Evolutionary conservation across 176 grass and related monocot species (phyloP).

Genomic region (Carex parvula): DNA sequence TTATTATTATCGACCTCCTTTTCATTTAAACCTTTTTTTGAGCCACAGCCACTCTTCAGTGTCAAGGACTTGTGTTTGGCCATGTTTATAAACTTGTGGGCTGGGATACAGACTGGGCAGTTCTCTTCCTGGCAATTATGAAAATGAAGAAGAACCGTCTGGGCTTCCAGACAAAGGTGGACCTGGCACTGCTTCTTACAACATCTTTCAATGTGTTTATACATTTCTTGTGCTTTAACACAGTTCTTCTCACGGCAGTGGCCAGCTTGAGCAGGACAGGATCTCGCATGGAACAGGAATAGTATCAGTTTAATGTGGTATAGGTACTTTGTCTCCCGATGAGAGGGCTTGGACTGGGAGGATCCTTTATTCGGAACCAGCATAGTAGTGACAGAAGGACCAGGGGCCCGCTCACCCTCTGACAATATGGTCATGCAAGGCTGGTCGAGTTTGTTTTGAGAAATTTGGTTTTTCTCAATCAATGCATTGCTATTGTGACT

Average conservation of each 20-base stretch:
- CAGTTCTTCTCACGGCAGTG: slow-evolving; percentile 69
- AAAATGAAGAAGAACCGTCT: slow-evolving; percentile 57
- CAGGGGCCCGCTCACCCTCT: slow-evolving; percentile 39
- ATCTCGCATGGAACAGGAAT: slow-evolving; percentile 71
- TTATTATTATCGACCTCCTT: neutral
- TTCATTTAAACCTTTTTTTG: slow-evolving; percentile 35
- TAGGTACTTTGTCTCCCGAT: slow-evolving; percentile 47
- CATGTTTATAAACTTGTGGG: slow-evolving; percentile 42
- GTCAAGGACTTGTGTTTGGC: slow-evolving; percentile 45
- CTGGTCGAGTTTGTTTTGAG: slow-evolving; percentile 55
- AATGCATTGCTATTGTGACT: slow-evolving; percentile 44
- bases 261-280: slow-evolving; percentile 59
- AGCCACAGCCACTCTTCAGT: slow-evolving; percentile 29
- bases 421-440: slow-evolving; percentile 48
- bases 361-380: slow-evolving; percentile 20
- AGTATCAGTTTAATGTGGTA: slow-evolving; percentile 77
- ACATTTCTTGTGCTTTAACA: slow-evolving; percentile 58
- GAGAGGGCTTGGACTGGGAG: slow-evolving; percentile 30
- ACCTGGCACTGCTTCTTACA: slow-evolving; percentile 52
- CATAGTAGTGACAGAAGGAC: slow-evolving; percentile 39
- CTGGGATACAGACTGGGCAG: slow-evolving; percentile 76
- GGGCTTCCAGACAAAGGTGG: slow-evolving; percentile 54
- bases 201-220: slow-evolving; percentile 69
- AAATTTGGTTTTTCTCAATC: slow-evolving; percentile 38
- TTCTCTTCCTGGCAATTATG: slow-evolving; percentile 51